Evolutionary conservation across 441 rosid genomes (phyloP), one percentile per base, ranked within the genome.

Genomic region (Sinapis alba): DNA sequence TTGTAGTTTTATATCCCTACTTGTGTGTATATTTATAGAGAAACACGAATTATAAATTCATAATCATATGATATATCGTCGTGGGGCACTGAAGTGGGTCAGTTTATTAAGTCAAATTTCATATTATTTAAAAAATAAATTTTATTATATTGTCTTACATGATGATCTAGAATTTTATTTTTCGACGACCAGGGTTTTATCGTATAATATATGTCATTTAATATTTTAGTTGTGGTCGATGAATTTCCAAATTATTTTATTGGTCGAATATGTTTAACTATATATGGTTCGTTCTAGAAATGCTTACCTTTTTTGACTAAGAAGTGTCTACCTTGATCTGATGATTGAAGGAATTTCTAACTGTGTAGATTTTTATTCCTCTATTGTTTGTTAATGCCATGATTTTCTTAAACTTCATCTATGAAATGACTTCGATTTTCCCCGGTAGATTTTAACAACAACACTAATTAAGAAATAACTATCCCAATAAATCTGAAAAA

Each of bases 81-180:
- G 54, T 47, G 71, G 59, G 59, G 21, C 13, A 76, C 4, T 75
- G 58, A 53, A 68, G 59, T 51, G 69, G 41, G 24, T 36, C 69
- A 18, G 16, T 66, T 4, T 53, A 45, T 45, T 45, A 45, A 45
- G 19, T 47, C 54, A 47, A 47, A 47, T 16, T 47, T 24, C 9
- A 21, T 13, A 45, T 51, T 38, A 3, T 28, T 62, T 45, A 9
- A 19, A 47, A 19, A 62, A 59, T 23, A 4, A 3, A 27, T 23
- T 47, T 57, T 28, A 62, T 62, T 27, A 53, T 69, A n/a, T 69
- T 43, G 71, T 56, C 71, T 53, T 27, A 62, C 59, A 13, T 69
- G 74, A 69, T 27, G 65, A 59, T 61, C 38, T 20, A 7, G 12
- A 43, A n/a, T 43, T 43, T 3, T 2, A 7, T 43, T 65, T 45